Base-by-base conservation (phyloP, 306 rosid species). In the Dicorynia guianensis region DNA sequence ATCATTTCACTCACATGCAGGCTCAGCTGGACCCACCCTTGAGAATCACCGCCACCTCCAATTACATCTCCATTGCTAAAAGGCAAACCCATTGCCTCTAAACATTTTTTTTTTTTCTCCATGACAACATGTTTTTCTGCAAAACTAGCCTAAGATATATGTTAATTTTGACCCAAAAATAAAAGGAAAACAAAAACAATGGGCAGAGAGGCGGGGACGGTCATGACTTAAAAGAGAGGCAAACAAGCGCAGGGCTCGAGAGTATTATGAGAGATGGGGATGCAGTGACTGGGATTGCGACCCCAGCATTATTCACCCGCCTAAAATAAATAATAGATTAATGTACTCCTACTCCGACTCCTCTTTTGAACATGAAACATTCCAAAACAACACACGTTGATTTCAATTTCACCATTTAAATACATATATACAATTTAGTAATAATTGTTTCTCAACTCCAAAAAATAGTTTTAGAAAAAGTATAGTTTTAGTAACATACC, bases 211-310 rank as follows among this genome's bases (percentile, higher is more conserved):
- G 69, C 67, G 13, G 35, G 47, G 38, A 55, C 18, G 11, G 66
- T n/a, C 3, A 17, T 25, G 81, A 67, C 81, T 67, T 77, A 71
- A 76, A n/a, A 35, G n/a, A n/a, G 61, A 54, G 74, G 67, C 33
- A 57, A 50, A 34, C 6, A 43, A 67, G 85, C 89, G 10, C 89
- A 72, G 81, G 89, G 89, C 89, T 85, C 89, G 89, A 85, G 87
- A 79, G 79, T 42, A 53, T 55, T 25, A 36, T 19, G 74, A 55
- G 54, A 49, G 67, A 52, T 44, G 11, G 3, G 25, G 65, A 74
- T 76, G 75, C 80, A 71, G 80, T 60, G 50, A 70, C 74, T 85
- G 83, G 85, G 77, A 57, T 81, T 81, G 54, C 78, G 76, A 25
- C 30, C 30, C 30, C 30, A 25, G 30, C 35, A 40, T 56, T 63